Conservation (phyloP, 768 basidiomycete species). For the Pleurotus sapidus region DNA sequence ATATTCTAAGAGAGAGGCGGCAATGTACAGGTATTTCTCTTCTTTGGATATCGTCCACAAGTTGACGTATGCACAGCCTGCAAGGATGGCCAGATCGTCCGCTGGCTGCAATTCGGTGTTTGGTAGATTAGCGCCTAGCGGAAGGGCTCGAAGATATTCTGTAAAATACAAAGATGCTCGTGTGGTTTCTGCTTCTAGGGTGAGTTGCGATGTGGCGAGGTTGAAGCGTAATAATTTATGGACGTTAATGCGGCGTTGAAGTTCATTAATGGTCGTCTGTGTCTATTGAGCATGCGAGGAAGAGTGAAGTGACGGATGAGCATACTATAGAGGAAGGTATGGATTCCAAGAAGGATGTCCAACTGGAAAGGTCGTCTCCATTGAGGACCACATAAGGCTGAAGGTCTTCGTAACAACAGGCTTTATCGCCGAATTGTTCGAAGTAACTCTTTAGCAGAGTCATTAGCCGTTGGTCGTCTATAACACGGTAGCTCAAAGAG, state of each 20-base stretch:
- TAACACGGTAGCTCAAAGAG: not conserved
- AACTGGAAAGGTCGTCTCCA: conserved; percentile 42
- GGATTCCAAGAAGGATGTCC: conserved; percentile 51
- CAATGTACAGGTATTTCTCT: conserved; percentile 59
- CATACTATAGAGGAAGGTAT: conserved; percentile 49
- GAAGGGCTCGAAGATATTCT: conserved; percentile 66
- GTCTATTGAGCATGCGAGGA: not conserved
- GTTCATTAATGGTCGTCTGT: conserved; percentile 48
- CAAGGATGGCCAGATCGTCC: conserved; percentile 80
- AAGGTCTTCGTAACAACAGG: conserved; percentile 87
- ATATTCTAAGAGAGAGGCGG: conserved; percentile 67
- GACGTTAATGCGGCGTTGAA: conserved; percentile 71
- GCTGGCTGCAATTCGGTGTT: conserved; percentile 82
- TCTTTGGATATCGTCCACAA: conserved; percentile 58
- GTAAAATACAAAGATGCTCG: conserved; percentile 51
- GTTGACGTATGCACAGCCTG: conserved; percentile 64
- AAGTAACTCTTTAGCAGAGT: conserved; percentile 68
- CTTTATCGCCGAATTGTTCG: conserved; percentile 70
- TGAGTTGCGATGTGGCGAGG: conserved; percentile 46
- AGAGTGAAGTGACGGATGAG: conserved; percentile 8
- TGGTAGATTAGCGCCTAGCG: conserved; percentile 63
- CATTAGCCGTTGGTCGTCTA: conserved; percentile 42
- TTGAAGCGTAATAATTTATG: conserved; percentile 71
- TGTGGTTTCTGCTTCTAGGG: conserved; percentile 51
- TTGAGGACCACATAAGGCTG: conserved; percentile 58